Evolutionary conservation across 768 basidiomycete species (phyloP), one percentile per base, ranked within the genome.

Genomic region (Naematelia encephala): DNA sequence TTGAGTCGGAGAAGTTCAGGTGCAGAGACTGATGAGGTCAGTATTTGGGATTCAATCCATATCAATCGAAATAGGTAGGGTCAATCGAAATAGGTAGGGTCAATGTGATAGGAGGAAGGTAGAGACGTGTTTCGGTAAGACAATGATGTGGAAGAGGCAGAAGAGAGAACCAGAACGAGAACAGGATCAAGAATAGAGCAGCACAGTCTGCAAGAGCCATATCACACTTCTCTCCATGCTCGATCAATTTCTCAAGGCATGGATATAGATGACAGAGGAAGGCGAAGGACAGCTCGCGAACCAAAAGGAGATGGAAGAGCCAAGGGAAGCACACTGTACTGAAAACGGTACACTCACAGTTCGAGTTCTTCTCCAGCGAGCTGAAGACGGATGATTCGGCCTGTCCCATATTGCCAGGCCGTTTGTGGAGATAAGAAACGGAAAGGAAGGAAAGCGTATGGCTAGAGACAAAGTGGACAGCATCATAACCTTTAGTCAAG

Each of bases 321-420:
- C 23, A 22, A 56, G 43, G 28, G 16, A 21, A 27, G 54, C 11
- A 46, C 34, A 16, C 34, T 26, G 19, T 54, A 48, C 25, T 5
- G 14, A 25, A 22, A 52, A 13, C 4, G 39, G 22, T 19, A 10
- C 22, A 85, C 91, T 74, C 69, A 99, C 96, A 99, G 79, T 99
- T 99, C 76, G 96, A 92, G 72, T 86, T 86, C 83, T 84, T 88
- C 81, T 93, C 87, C 88, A 98, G 91, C 80, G 97, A 91, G 82
- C 90, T 89, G 86, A 97, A 91, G 67, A 97, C 92, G 79, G 92
- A 90, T 54, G 91, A 94, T 63, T 78, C 78, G 51, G 75, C 78
- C 61, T 78, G 78, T 61, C 79, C 79, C 79, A 80, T 80, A 12
- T 30, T 78, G 67, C 34, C 34, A 39, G 8, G 34, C 34, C 8